These are phyloP conservation scores for Jamesozyma spencerorum DNA, from an alignment of 805 yeast genomes.

Conservation along the genomic window DNA sequence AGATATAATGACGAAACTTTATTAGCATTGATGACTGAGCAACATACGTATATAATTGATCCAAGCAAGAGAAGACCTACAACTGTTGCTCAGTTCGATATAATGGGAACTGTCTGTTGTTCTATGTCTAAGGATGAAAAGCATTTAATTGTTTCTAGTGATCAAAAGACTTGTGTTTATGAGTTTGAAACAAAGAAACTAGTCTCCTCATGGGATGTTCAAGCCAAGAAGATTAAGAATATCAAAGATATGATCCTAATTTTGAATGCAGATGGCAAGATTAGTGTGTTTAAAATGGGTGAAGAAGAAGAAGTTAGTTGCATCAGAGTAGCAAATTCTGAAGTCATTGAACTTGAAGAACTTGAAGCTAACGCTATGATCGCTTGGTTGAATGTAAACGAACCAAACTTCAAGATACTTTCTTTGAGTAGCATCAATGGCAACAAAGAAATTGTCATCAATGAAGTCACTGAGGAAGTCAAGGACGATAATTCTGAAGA, in stretches of 20 bases:
- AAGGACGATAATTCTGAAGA: not conserved
- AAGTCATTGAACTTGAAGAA: slow-evolving; percentile 20
- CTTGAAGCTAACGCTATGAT: slow-evolving; percentile 18
- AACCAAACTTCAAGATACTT: slow-evolving; percentile 31
- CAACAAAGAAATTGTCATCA: slow-evolving; percentile 22
- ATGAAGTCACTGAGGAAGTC: slow-evolving; percentile 11
- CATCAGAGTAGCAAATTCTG: slow-evolving; percentile 21
- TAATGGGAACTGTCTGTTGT: slow-evolving; percentile 13
- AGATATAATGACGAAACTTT: slow-evolving; percentile 7
- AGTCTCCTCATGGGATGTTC: slow-evolving; percentile 17
- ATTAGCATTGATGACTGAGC: slow-evolving; percentile 24
- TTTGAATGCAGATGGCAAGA: slow-evolving; percentile 15
- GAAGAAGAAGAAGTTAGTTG: slow-evolving; percentile 30
- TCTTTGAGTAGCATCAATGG: slow-evolving; percentile 15
- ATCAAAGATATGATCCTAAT: slow-evolving; percentile 15
- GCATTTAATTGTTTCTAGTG: slow-evolving; percentile 16
- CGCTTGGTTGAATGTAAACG: slow-evolving; percentile 33
- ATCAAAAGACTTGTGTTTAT: slow-evolving; percentile 12
- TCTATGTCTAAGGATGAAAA: slow-evolving; percentile 15
- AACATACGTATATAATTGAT: slow-evolving; percentile 55
- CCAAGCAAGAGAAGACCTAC: slow-evolving; percentile 36
- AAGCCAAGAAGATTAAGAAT: slow-evolving; percentile 15
- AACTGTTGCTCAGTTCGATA: slow-evolving; percentile 17
- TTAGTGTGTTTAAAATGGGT: slow-evolving; percentile 24
- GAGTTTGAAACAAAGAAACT: slow-evolving; percentile 12